Evolutionary conservation across 2,329 filamentous ascomycete species (phyloP).

Genomic region (Fusarium piperis): DNA sequence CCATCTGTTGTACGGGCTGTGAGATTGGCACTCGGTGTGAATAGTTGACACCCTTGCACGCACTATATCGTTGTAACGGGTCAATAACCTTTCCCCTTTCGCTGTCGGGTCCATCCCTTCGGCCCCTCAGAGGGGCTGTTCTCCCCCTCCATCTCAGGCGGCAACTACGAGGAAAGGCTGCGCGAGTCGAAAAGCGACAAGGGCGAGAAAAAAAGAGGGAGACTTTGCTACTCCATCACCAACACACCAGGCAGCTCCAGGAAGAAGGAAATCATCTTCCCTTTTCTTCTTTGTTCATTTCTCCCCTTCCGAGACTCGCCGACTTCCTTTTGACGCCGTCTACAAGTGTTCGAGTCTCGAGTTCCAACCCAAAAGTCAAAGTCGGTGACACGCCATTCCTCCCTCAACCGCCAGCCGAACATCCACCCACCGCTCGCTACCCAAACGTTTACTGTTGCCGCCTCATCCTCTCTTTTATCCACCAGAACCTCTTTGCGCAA

Average conservation of each 20-base stretch:
- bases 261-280: conserved; percentile 1
- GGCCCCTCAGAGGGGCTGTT: conserved; percentile 13
- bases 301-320: not conserved
- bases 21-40: conserved; percentile 20
- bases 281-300: conserved; percentile 1
- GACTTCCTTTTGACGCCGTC: not conserved
- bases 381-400: conserved; percentile 27
- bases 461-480: conserved; percentile 5
- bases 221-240: conserved; percentile 9
- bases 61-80: conserved; percentile 8
- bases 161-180: conserved; percentile 15
- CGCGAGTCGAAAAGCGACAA: conserved; percentile 21
- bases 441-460: not conserved
- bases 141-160: conserved; percentile 21
- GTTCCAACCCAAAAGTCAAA: conserved; percentile 3
- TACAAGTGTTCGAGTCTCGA: not conserved
- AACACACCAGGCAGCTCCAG: conserved; percentile 4
- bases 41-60: not conserved
- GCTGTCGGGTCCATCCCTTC: not conserved
- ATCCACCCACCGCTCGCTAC: conserved; percentile 3
- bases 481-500: not conserved
- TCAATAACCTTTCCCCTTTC: conserved; percentile 10
- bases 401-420: conserved; percentile 6
- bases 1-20: not conserved
- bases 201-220: conserved; percentile 10